Evolutionary conservation across 192 early-diverging fungal species (phyloP).

Genomic region (Rhizophagus sp.): DNA sequence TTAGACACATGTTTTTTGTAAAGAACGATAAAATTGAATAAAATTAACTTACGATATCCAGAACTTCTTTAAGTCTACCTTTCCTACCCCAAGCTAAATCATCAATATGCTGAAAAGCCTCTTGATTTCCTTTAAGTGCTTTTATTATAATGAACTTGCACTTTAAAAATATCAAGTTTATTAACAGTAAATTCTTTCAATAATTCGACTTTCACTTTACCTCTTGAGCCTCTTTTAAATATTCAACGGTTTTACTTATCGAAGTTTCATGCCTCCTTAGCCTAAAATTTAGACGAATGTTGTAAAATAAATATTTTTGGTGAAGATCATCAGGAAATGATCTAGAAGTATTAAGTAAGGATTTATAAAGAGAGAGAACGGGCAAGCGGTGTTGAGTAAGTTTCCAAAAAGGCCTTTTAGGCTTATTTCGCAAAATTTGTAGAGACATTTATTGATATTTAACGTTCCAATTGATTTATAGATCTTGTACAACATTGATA

Average conservation of each 20-base stretch:
- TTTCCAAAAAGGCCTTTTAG: constrained; percentile 41
- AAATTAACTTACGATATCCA: constrained; percentile 36
- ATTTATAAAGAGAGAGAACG: constrained; percentile 37
- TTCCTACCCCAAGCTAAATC: constrained; percentile 37
- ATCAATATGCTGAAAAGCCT: constrained; percentile 29
- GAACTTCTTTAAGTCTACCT: constrained; percentile 40
- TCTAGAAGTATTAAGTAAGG: constrained; percentile 30
- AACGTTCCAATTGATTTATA: too few relatives aligned
- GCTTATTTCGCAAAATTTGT: not conserved
- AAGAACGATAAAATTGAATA: not conserved
- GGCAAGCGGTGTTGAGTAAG: constrained; percentile 38
- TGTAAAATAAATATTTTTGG: constrained; percentile 34
- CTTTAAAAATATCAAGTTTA: not conserved
- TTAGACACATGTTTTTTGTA: not conserved
- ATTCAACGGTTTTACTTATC: constrained; percentile 28
- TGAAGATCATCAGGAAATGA: constrained; percentile 28
- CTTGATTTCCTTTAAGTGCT: constrained; percentile 33
- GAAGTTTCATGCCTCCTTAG: constrained; percentile 38
- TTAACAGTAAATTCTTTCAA: too few relatives aligned
- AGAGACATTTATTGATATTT: not conserved
- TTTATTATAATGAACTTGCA: constrained; percentile 10
- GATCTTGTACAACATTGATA: too few relatives aligned
- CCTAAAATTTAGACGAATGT: constrained; percentile 38
- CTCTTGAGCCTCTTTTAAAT: constrained; percentile 37
- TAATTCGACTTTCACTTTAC: not conserved